These are phyloP conservation scores for Moniliella sp. DNA, from an alignment of 1,284 basidiomycete genomes.

Conservation along the genomic window DNA sequence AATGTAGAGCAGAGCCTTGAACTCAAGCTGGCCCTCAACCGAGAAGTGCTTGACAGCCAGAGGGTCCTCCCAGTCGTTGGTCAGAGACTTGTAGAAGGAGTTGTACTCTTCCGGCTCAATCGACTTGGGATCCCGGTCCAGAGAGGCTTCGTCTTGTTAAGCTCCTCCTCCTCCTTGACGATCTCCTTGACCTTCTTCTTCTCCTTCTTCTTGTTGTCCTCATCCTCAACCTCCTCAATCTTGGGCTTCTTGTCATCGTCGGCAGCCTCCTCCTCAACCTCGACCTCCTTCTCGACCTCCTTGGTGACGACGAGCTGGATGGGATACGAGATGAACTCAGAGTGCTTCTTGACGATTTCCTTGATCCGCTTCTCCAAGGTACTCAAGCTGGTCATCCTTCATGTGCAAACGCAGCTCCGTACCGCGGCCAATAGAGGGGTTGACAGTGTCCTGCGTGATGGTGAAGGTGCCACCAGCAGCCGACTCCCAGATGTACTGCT, in stretches of 20 bases:
- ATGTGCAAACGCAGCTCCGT: constrained; percentile 81
- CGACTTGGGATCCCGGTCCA: constrained; percentile 93
- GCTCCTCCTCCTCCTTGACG: constrained; percentile 62
- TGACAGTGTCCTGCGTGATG: constrained; percentile 76
- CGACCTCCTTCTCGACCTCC: constrained; percentile 84
- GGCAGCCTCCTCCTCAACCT: constrained; percentile 42
- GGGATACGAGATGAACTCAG: constrained; percentile 99
- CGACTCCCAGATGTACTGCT: constrained; percentile 99
- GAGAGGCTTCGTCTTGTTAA: constrained; percentile 99
- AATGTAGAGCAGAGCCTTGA: constrained; percentile 82
- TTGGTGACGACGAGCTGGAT: constrained; percentile 96
- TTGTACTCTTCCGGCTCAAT: constrained; percentile 81
- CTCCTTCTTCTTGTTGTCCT: constrained; percentile 46
- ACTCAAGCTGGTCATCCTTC: constrained; percentile 97
- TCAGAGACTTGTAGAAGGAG: constrained; percentile 96
- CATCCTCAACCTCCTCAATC: constrained; percentile 59
- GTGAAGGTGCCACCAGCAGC: constrained; percentile 98
- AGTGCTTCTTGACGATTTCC: constrained; percentile 99
- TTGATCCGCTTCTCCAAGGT: constrained; percentile 96
- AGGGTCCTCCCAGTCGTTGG: constrained; percentile 97
- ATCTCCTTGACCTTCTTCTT: constrained; percentile 69
- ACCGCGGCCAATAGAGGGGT: constrained; percentile 77
- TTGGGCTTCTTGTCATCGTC: constrained; percentile 51
- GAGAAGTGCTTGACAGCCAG: constrained; percentile 99
- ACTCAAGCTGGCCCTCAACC: constrained; percentile 94